phyloP scores from a whole-genome alignment of 2,329 filamentous ascomycete genomes.

The Pyricularia pennisetigena region DNA sequence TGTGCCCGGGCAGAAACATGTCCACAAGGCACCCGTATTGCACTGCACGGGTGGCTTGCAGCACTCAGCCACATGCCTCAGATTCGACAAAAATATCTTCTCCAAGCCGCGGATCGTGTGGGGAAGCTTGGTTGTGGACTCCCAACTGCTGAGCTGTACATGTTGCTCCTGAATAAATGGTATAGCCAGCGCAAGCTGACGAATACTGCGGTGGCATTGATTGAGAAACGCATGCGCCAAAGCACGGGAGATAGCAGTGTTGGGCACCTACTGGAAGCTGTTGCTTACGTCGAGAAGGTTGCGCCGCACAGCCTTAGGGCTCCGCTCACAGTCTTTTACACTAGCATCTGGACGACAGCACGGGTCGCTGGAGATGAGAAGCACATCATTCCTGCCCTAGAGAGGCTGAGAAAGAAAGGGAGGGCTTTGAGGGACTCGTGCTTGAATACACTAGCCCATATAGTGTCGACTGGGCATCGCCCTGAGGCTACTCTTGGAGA shows the following conservation, averaged over 20 bases:
- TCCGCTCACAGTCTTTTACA: background rate
- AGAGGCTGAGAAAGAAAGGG: background rate
- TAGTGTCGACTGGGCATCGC: background rate
- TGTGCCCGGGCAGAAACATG: background rate
- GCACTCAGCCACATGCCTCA: slow-evolving; percentile 10
- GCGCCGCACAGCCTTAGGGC: background rate
- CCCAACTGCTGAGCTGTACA: background rate
- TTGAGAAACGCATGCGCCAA: background rate
- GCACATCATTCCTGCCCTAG: background rate
- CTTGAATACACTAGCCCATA: background rate
- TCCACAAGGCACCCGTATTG: background rate
- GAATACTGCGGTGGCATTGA: background rate
- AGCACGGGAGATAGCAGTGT: background rate
- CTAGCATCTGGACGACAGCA: background rate
- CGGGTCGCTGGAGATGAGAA: background rate
- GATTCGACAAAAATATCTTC: slow-evolving; percentile 11
- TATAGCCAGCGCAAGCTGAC: background rate
- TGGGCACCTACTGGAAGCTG: background rate
- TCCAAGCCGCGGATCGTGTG: background rate
- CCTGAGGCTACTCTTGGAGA: background rate
- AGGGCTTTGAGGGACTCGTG: background rate
- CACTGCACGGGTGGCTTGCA: slow-evolving; percentile 9
- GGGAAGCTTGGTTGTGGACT: background rate
- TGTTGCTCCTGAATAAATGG: background rate
- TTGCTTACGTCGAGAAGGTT: background rate